These are phyloP conservation scores for Patellaria atrata DNA, from an alignment of 495 filamentous ascomycete species.

Conservation along the genomic window DNA sequence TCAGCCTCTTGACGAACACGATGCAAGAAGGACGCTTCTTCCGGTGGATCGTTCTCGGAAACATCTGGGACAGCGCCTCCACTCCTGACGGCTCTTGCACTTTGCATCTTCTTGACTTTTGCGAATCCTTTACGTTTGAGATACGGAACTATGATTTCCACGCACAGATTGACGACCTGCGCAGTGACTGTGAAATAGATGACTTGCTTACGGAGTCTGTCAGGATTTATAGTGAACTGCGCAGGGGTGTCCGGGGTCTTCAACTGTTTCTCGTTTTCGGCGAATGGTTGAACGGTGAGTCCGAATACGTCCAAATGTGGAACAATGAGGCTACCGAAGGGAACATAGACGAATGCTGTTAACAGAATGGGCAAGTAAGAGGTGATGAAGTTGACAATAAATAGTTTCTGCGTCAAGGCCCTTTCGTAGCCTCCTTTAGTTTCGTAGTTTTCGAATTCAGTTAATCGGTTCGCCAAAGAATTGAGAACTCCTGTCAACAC, in stretches of 20 bases:
- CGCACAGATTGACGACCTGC: conserved; percentile 73
- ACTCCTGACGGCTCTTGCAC: conserved; percentile 37
- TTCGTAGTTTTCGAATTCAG: conserved; percentile 84
- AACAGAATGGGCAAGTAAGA: conserved; percentile 87
- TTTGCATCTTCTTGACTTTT: conserved; percentile 59
- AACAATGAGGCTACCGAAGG: conserved; percentile 74
- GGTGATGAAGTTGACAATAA: conserved; percentile 93
- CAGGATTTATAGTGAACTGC: conserved; percentile 70
- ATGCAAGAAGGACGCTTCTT: conserved; percentile 62
- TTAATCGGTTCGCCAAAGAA: conserved; percentile 61
- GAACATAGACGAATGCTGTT: conserved; percentile 93
- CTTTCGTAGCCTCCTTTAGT: conserved; percentile 65
- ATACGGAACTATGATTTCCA: conserved; percentile 78
- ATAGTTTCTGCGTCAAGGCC: conserved; percentile 77
- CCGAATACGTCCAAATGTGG: conserved; percentile 83
- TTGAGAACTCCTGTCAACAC: conserved; percentile 64
- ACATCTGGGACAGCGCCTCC: conserved; percentile 25
- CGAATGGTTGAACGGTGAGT: conserved; percentile 59
- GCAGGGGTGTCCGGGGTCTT: conserved; percentile 34
- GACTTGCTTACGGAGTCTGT: conserved; percentile 75
- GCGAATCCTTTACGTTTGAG: conserved; percentile 59
- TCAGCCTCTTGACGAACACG: conserved; percentile 82
- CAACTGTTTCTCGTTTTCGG: conserved; percentile 54
- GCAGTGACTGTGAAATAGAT: conserved; percentile 96
- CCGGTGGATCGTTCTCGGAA: conserved; percentile 42